phyloP scores from a whole-genome alignment of 345 rosid species.

The Boechera stricta region DNA sequence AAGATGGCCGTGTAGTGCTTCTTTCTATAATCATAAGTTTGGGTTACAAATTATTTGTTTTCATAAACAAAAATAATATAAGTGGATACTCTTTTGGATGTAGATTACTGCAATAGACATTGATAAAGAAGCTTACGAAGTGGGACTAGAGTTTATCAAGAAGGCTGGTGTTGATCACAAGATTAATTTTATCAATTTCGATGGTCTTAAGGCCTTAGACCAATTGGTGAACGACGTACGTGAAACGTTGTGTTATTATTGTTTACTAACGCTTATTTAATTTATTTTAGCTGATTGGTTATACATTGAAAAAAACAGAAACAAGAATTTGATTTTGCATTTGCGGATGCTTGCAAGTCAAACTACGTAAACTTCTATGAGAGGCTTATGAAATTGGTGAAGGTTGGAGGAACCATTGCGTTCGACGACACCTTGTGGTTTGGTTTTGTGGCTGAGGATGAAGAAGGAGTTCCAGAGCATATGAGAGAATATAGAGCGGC shows the following conservation, averaged over 20 bases:
- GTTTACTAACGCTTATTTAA: not conserved
- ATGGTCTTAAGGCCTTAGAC: conserved; percentile 42
- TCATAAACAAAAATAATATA: no score
- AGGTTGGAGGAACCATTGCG: conserved; percentile 57
- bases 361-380: conserved; percentile 51
- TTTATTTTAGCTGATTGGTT: not conserved
- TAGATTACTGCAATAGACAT: conserved; percentile 57
- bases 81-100: not conserved
- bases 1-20: conserved; percentile 32
- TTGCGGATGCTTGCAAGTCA: conserved; percentile 61
- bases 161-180: conserved; percentile 59
- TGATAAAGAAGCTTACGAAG: conserved; percentile 50
- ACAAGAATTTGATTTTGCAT: conserved; percentile 55
- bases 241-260: not conserved
- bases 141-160: conserved; percentile 49
- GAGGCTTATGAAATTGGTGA: conserved; percentile 51
- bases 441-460: conserved; percentile 51
- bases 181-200: conserved; percentile 54
- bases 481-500: not conserved
- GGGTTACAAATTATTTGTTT: not conserved
- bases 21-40: no score
- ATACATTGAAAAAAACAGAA: conserved; percentile 12
- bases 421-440: conserved; percentile 64
- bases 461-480: conserved; percentile 39
- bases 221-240: conserved; percentile 27